Percentiles rank a stretch among this genome's conserved stretches.
Conservation (phyloP, 805 yeast genomes). For the Nakazawaea wickerhamii region DNA sequence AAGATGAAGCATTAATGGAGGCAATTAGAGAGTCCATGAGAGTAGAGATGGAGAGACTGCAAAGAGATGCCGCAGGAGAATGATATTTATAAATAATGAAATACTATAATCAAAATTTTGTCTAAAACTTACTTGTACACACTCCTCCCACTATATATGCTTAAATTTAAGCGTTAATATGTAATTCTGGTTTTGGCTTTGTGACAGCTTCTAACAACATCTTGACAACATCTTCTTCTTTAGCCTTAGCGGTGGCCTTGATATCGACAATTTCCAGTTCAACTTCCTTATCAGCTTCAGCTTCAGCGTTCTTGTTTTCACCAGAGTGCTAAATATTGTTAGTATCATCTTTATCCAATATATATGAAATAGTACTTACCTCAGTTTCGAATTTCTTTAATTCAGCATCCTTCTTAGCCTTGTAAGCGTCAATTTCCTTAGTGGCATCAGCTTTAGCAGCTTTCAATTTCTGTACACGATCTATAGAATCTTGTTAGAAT, state of each 20-base stretch:
- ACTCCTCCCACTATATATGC: not conserved
- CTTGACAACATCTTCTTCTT: constrained; percentile 64
- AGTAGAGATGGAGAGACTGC: constrained; percentile 4
- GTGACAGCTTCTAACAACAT: constrained; percentile 75
- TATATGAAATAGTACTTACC: constrained; percentile 21
- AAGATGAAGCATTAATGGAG: constrained; percentile 24
- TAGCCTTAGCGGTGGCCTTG: constrained; percentile 54
- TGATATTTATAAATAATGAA: not conserved
- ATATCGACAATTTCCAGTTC: constrained; percentile 64
- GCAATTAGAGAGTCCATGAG: constrained; percentile 9
- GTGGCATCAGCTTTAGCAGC: constrained; percentile 94
- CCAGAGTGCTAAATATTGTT: constrained; percentile 47
- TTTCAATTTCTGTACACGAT: constrained; percentile 83
- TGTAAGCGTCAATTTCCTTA: constrained; percentile 81
- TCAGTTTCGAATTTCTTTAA: constrained; percentile 65
- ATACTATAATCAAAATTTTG: not conserved
- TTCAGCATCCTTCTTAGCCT: constrained; percentile 76
- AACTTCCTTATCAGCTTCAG: constrained; percentile 72
- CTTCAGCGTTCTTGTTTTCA: constrained; percentile 68
- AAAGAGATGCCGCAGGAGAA: not conserved
- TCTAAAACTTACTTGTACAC: not conserved
- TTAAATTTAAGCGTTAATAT: constrained; percentile 54
- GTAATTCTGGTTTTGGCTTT: constrained; percentile 76
- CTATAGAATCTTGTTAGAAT: constrained; percentile 22
- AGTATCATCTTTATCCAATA: not conserved